phyloP scores from a whole-genome alignment of 2,329 filamentous ascomycete species.

The Colletotrichum spaethianum region DNA sequence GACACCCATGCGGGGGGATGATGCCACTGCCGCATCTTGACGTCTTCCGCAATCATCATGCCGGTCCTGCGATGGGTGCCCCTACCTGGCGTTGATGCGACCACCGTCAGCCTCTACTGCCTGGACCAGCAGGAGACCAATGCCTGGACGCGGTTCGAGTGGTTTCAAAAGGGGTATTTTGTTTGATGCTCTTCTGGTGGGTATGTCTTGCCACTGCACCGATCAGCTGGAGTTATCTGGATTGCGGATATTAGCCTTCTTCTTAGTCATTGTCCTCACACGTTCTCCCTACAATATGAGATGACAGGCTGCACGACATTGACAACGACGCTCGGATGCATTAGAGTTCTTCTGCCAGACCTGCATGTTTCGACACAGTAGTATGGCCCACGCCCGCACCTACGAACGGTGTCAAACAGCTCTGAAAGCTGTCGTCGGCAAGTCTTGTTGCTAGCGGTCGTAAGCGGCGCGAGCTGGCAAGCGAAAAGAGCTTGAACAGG shows the following conservation, averaged over 20 bases:
- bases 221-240: constrained; percentile 1
- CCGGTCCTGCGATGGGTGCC: constrained; percentile 24
- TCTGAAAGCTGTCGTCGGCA: constrained; percentile 21
- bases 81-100: constrained; percentile 28
- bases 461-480: constrained; percentile 10
- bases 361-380: constrained; percentile 20
- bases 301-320: constrained; percentile 33
- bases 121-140: constrained; percentile 9
- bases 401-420: constrained; percentile 9
- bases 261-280: not conserved
- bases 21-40: constrained; percentile 16
- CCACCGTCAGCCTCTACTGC: constrained; percentile 19
- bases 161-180: not conserved
- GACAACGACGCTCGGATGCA: constrained; percentile 21
- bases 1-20: constrained; percentile 7
- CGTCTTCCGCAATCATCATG: constrained; percentile 25
- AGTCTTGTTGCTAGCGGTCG: constrained; percentile 12
- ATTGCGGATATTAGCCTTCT: constrained; percentile 10
- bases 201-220: not conserved
- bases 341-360: constrained; percentile 23
- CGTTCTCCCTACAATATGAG: constrained; percentile 15
- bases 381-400: constrained; percentile 11
- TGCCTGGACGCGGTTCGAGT: constrained; percentile 5
- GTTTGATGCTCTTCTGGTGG: constrained; percentile 5
- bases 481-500: not conserved